Evolutionary conservation across 1,284 basidiomycete species (phyloP), one percentile per base, ranked within the genome.

Genomic region (Stygiomarasmius scandens): DNA sequence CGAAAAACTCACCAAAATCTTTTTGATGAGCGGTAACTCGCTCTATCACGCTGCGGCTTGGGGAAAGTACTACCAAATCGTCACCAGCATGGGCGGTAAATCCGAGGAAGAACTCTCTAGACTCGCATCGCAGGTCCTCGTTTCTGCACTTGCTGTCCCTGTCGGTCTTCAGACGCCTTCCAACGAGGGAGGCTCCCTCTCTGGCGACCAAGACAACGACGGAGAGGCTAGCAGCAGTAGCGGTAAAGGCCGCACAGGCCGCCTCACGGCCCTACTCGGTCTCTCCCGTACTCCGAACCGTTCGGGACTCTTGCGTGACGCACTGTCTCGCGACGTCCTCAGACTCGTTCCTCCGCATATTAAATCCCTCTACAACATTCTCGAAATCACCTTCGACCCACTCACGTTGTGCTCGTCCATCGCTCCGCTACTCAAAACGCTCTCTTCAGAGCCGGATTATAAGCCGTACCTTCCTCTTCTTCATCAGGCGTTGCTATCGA

Each of bases 41-140:
- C 81, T 99, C 41, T 99, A 96, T 78, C 96, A 99, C 72, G 96
- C 97, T 56, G 95, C 96, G 20, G 95, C 97, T 0, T 98, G 95
- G 94, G 89, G 91, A 58, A 83, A 92, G 57, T 98, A 96, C 74
- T 89, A 91, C 61, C 75, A 82, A 27, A 71, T 92, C 51, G 81
- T 88, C 43, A 86, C 83, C 2, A 81, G 78, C 57, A 87, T 86
- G 27, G 85, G 87, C 22, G 84, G 85, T 19, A 89, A 84, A 67
- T 85, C 86, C 16, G 86, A 90, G 43, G 89, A 92, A 61, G 94
- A 96, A 71, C 78, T 91, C 68, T 81, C 87, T 56, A 84, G 90
- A 62, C 84, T 98, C 52, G 93, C 96, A 0, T 94, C 92, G 1
- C 93, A 95, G 71, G 96, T 98, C 8, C 86, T 99, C 56, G 87